A percentile compares a stretch with the other conserved stretches of the same genome.
phyloP scores from a whole-genome alignment of 2,329 filamentous ascomycete species.

The Lasiodiplodia sp. region DNA sequence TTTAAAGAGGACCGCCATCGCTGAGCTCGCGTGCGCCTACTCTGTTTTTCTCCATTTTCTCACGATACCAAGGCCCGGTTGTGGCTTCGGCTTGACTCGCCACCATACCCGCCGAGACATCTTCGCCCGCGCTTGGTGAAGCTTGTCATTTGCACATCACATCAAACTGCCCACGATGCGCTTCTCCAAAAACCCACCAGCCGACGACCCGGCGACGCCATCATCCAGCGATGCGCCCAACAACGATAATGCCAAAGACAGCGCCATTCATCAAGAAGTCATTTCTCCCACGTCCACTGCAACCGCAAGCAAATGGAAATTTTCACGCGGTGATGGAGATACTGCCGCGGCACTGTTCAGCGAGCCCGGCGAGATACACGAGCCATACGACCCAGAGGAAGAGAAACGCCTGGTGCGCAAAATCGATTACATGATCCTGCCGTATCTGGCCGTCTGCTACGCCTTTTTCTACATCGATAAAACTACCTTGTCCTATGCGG shows the following conservation, averaged over 20 bases:
- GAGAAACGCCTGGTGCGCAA: slow-evolving; percentile 59
- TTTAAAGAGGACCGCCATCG: not conserved
- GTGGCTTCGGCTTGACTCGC: not conserved
- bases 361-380: slow-evolving; percentile 54
- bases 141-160: slow-evolving; percentile 1
- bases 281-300: not conserved
- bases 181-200: not conserved
- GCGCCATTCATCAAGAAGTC: slow-evolving; percentile 3
- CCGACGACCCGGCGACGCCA: not conserved
- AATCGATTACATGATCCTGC: slow-evolving; percentile 67
- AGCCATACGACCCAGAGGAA: slow-evolving; percentile 55
- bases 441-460: slow-evolving; percentile 62
- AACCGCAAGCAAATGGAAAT: slow-evolving; percentile 33
- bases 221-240: not conserved
- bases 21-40: not conserved
- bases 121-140: slow-evolving; percentile 20
- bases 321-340: slow-evolving; percentile 52
- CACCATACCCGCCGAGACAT: slow-evolving; percentile 5
- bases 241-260: slow-evolving; percentile 10
- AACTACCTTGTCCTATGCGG: slow-evolving; percentile 66
- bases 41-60: not conserved
- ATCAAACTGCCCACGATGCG: not conserved
- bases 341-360: slow-evolving; percentile 60
- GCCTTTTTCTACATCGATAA: slow-evolving; percentile 50
- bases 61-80: not conserved